Evolutionary conservation across 2,329 filamentous ascomycete genomes (phyloP), one percentile per base, ranked within the genome.

Genomic region (Apiospora phragmitis): DNA sequence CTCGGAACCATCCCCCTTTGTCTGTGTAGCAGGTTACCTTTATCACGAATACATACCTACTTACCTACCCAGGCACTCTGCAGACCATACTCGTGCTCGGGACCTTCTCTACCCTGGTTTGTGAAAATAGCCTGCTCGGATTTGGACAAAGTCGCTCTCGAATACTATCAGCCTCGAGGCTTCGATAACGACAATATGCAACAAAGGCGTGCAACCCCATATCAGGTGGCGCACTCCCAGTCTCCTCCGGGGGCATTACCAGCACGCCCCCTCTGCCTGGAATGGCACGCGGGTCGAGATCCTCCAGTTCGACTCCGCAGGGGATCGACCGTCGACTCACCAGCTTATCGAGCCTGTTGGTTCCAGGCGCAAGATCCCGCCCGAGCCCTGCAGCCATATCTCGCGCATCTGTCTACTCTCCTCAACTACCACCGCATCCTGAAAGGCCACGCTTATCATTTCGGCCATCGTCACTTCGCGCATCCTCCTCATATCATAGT

Each of bases 381-480:
- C 55, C 32, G 21, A 62, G 55, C 21, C 32, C 55, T 38, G 55
- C 32, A 24, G 55, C 55, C n/a, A 42, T 55, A 35, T 71, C 69
- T 47, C 72, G 69, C 5, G 65, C 73, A 9, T 73, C 72, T 68
- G 68, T 59, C 11, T 77, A 75, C 65, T 79, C 78, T 21, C 75
- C 78, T 43, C 74, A 73, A 16, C 71, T 77, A 29, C 75, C 75
- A 51, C 42, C 71, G 11, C 75, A 75, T 45, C 72, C 69, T 68
- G 65, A 77, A 65, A 77, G 75, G 71, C 72, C 72, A 29, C 71
- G 75, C 21, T 66, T 78, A 24, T 77, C 77, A 21, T 69, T 76
- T 51, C 73, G 74, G 47, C 75, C 74, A 5, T 69, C 75, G 67
- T 73, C 75, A 29, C 69, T 68, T n/a, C 72, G 67, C 26, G 42